Base-by-base conservation (phyloP, 2,329 filamentous ascomycete genomes). In the Alternaria novae-zelandiae region DNA sequence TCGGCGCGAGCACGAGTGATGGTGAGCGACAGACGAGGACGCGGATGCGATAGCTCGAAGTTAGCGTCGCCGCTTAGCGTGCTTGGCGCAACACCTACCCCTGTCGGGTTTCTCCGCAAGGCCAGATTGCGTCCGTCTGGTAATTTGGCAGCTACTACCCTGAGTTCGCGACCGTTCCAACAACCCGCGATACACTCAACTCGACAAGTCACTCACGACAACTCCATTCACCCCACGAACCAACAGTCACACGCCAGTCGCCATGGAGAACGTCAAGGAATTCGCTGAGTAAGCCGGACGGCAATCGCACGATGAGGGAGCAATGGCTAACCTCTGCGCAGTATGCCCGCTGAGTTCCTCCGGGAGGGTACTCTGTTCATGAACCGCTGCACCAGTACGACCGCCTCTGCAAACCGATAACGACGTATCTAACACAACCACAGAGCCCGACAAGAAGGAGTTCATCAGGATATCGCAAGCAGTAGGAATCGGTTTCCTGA, bases 241-340 rank as follows among this genome's bases (percentile, higher is more conserved):
- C 23, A 51, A 45, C 25, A 44, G 43, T 13, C 43, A 20, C 60
- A 60, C 53, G 63, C 25, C 57, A 63, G 54, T 72, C 77, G 89
- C 89, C 87, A 86, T 88, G 80, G 90, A 91, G 79, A 86, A 90
- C 79, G 80, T 91, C 73, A 88, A 91, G 80, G 89, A 91, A 78
- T 83, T 92, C 74, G 86, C 91, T 77, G 90, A 92, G 77, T 77
- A 78, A 56, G 75, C 62, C n/a, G 32, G 26, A 46, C 57, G 44
- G 54, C 10, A 28, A 15, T 12, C 47, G 49, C 54, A 43, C 21
- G 13, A 51, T 46, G 25, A 23, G 44, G 36, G 28, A 25, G 23
- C 26, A 23, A 54, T 32, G 59, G 63, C 75, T 78, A 70, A 78
- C 68, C 59, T 30, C 20, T 23, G 54, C 67, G 57, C 68, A 79